Evolutionary conservation across 2,329 filamentous ascomycete species (phyloP).

Genomic region (Alternaria gansuensis): DNA sequence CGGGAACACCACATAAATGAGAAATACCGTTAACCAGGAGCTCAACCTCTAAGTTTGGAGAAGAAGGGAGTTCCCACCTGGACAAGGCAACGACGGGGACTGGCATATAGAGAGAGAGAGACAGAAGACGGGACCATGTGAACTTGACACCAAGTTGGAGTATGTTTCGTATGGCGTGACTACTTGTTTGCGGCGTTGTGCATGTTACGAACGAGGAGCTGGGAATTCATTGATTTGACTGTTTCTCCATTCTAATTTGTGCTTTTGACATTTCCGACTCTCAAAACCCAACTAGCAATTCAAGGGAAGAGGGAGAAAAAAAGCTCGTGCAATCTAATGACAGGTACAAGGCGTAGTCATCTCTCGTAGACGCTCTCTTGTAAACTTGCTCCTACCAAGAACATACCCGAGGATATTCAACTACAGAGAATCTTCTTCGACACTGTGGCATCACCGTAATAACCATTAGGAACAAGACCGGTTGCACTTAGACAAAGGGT

Average conservation of each 20-base stretch:
- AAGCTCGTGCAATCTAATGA: too few relatives aligned
- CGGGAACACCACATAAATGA: background rate
- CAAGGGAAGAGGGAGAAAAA: too few relatives aligned
- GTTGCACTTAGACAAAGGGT: constrained; percentile 2
- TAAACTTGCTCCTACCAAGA: too few relatives aligned
- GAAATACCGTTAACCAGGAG: background rate
- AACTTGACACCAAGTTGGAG: background rate
- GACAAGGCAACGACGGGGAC: background rate
- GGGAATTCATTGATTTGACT: constrained; percentile 13
- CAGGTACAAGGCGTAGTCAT: too few relatives aligned
- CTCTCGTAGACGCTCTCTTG: too few relatives aligned
- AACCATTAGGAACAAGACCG: too few relatives aligned
- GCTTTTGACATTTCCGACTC: background rate
- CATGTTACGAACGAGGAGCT: background rate
- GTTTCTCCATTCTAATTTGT: background rate
- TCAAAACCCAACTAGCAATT: too few relatives aligned
- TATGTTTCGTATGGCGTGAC: background rate
- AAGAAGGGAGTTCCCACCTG: background rate
- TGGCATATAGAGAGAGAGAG: constrained; percentile 2
- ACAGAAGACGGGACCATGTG: background rate
- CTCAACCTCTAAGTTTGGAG: background rate
- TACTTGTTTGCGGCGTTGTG: background rate
- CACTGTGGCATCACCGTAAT: too few relatives aligned
- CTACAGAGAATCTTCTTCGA: too few relatives aligned
- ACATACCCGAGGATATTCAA: too few relatives aligned